phyloP scores from a whole-genome alignment of 805 yeast genomes.

The Pichia rugopelliculosa region DNA sequence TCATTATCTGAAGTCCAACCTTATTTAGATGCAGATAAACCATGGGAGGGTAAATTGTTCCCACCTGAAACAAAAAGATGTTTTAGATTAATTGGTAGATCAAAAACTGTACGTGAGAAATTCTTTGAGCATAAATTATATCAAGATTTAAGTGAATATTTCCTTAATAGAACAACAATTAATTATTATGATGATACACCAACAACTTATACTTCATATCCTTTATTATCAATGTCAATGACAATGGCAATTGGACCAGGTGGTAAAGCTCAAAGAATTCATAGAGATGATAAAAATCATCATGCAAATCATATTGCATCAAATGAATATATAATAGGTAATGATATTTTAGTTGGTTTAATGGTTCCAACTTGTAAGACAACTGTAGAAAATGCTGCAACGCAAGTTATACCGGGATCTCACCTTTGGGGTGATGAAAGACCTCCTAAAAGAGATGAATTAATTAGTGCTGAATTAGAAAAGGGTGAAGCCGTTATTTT shows the following conservation, averaged over 20 bases:
- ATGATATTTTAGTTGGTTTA: constrained; percentile 16
- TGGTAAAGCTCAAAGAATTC: constrained; percentile 16
- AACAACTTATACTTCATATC: constrained; percentile 13
- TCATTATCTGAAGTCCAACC: constrained; percentile 17
- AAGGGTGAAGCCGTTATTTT: constrained; percentile 24
- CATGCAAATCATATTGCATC: constrained; percentile 16
- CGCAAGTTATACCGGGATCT: constrained; percentile 26
- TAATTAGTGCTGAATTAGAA: constrained; percentile 19
- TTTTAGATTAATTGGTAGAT: constrained; percentile 16
- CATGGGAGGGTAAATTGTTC: constrained; percentile 22
- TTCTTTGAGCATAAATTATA: constrained; percentile 11
- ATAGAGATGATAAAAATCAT: constrained; percentile 19
- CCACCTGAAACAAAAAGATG: constrained; percentile 20
- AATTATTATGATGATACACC: constrained; percentile 13
- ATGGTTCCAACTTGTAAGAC: constrained; percentile 17
- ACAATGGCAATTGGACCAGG: constrained; percentile 20
- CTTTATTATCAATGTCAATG: constrained; percentile 14
- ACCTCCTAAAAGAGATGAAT: constrained; percentile 21
- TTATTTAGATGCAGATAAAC: constrained; percentile 14
- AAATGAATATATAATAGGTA: constrained; percentile 11
- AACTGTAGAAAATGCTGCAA: constrained; percentile 27
- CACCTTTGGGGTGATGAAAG: constrained; percentile 27
- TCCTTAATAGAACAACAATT: constrained; percentile 7
- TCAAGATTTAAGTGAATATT: constrained; percentile 11
- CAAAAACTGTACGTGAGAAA: constrained; percentile 14